Evolutionary conservation across 1,284 basidiomycete species (phyloP), one percentile per base, ranked within the genome.

Genomic region (Meripilus lineatus): DNA sequence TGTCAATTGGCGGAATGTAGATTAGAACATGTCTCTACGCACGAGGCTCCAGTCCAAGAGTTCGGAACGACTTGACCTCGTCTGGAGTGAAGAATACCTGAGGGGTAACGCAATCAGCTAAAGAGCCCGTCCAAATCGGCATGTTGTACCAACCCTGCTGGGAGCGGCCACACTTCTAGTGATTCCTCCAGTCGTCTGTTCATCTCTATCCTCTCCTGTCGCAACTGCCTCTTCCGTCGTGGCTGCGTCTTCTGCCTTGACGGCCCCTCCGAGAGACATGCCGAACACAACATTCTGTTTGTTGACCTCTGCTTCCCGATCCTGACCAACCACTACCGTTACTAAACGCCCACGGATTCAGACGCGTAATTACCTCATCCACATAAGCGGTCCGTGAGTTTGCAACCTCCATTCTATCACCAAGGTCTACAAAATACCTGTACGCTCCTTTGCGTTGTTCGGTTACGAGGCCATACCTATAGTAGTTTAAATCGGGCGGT

Each of bases 381-480:
- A 89, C 75, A 60, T 89, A 91, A 10, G 75, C 68, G 4, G 89
- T 88, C 57, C 77, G 79, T 40, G 73, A 73, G 40, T 72, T 69
- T 4, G 82, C 88, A 42, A 87, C 81, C 56, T 89, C 84, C 66
- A 90, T 84, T 22, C 76, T 68, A 56, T 86, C 80, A 7, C 84
- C 89, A 20, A 85, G 70, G 58, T 92, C 87, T 37, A 81, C 75
- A 47, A 94, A 92, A 55, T 89, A 88, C 57, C 79, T 85, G 58
- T 90, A 85, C 8, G 71, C 46, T 0, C 88, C 87, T 59, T 87
- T 93, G 61, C 77, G 85, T 65, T 93, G 90, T 55, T 90, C 83
- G 2, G 88, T 87, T 8, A 96, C 77, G 38, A 95, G 67, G 7
- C 89, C 82, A 64, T 94, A 94, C 34, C 91, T 94, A 50, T 26